Evolutionary conservation across 2,329 filamentous ascomycete species (phyloP).

Genomic region (Aureobasidium mangrovei): DNA sequence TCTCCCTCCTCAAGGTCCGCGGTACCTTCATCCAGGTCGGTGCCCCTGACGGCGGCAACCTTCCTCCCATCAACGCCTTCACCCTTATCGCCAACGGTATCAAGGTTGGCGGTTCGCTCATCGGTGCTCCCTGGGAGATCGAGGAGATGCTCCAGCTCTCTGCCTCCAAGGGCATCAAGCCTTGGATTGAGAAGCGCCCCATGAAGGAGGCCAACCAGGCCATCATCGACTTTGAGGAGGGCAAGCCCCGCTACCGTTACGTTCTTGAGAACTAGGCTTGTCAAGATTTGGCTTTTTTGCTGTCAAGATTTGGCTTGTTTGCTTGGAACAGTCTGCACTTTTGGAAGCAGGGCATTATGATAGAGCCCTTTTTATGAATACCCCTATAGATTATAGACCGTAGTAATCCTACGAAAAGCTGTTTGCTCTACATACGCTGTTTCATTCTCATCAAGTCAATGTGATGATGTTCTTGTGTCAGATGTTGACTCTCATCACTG

Average conservation of each 20-base stretch:
- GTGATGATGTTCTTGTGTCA: neutral
- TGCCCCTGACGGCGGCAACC: conserved; percentile 46
- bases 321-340: neutral
- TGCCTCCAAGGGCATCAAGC: conserved; percentile 48
- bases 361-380: conserved; percentile 10
- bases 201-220: conserved; percentile 51
- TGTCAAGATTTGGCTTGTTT: neutral
- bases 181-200: conserved; percentile 53
- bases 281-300: too few species aligned
- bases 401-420: conserved; percentile 6
- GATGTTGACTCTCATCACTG: neutral
- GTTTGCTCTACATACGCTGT: neutral
- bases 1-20: conserved; percentile 48
- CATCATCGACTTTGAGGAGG: conserved; percentile 48
- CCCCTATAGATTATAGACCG: conserved; percentile 11
- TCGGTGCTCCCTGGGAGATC: conserved; percentile 49
- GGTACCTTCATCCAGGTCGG: conserved; percentile 58
- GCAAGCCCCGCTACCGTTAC: conserved; percentile 42
- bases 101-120: conserved; percentile 35
- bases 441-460: neutral
- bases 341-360: conserved; percentile 5
- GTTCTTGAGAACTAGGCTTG: conserved; percentile 28
- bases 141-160: conserved; percentile 53
- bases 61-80: conserved; percentile 47
- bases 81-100: conserved; percentile 47